These are phyloP conservation scores for Mycena kentingensis DNA, from an alignment of 768 basidiomycete genomes.

Conservation along the genomic window DNA sequence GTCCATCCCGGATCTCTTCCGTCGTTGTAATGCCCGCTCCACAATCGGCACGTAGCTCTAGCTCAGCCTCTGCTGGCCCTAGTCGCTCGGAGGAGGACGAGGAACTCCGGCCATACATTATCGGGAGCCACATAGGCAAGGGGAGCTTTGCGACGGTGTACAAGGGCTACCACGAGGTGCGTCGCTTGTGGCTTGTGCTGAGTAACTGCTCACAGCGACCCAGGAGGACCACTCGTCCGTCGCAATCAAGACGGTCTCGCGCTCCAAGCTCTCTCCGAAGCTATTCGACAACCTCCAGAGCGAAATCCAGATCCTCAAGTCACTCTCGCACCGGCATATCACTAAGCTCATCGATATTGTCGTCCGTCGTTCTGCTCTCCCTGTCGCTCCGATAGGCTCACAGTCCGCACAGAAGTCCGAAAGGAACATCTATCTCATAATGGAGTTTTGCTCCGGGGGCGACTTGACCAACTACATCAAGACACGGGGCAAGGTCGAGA, in stretches of 20 bases:
- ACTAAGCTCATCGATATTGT: constrained; percentile 92
- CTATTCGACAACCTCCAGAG: constrained; percentile 97
- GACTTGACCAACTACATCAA: constrained; percentile 97
- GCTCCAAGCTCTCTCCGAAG: constrained; percentile 85
- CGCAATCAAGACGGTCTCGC: constrained; percentile 93
- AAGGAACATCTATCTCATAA: constrained; percentile 87
- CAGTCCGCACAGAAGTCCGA: constrained; percentile 59
- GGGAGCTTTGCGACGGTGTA: constrained; percentile 97
- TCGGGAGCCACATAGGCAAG: constrained; percentile 76
- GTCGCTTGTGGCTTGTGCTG: constrained; percentile 23
- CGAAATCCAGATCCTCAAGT: constrained; percentile 96
- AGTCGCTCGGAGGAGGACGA: constrained; percentile 53
- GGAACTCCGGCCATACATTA: constrained; percentile 75
- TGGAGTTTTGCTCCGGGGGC: constrained; percentile 96
- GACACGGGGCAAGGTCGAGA: constrained; percentile 92
- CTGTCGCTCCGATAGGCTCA: constrained; percentile 7
- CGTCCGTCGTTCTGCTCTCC: constrained; percentile 43
- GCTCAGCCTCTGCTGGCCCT: constrained; percentile 7
- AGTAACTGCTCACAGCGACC: constrained; percentile 26
- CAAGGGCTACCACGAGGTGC: constrained; percentile 87
- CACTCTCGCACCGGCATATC: constrained; percentile 89
- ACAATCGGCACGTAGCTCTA: constrained; percentile 33
- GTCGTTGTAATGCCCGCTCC: constrained; percentile 30
- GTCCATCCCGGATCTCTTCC: background rate
- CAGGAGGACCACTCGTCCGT: constrained; percentile 80